Conservation (phyloP, 805 yeast species). For the Zygoascus bituminiphila region DNA sequence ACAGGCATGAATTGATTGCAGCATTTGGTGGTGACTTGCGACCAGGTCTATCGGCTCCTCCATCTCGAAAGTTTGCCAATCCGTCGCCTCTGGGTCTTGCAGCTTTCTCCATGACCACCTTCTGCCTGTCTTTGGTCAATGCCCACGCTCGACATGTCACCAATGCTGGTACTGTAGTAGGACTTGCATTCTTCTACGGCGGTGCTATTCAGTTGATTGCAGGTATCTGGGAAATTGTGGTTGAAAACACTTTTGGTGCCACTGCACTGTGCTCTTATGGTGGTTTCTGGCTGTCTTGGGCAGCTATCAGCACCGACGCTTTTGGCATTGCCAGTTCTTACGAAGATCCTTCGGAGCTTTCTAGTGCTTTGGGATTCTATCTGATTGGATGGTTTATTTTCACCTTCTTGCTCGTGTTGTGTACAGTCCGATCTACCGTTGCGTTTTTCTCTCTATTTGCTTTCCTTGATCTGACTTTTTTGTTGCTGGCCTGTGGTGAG, state of each 20-base stretch:
- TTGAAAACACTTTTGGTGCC: slow-evolving; percentile 61
- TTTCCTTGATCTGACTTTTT: slow-evolving; percentile 43
- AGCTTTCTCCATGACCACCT: slow-evolving; percentile 55
- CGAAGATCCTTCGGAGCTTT: slow-evolving; percentile 24
- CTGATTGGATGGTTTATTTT: slow-evolving; percentile 55
- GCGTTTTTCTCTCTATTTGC: slow-evolving; percentile 52
- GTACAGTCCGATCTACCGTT: slow-evolving; percentile 55
- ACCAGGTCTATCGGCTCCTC: slow-evolving; percentile 38
- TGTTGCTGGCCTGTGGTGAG: slow-evolving; percentile 48
- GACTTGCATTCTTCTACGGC: slow-evolving; percentile 56
- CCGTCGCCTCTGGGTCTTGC: slow-evolving; percentile 59
- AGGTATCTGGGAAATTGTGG: slow-evolving; percentile 60
- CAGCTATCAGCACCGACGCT: slow-evolving; percentile 43
- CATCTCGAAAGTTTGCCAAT: slow-evolving; percentile 48
- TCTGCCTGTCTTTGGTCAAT: slow-evolving; percentile 47
- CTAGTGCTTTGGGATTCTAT: slow-evolving; percentile 49
- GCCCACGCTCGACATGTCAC: slow-evolving; percentile 49
- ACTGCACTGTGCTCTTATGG: slow-evolving; percentile 38
- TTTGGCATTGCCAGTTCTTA: slow-evolving; percentile 42
- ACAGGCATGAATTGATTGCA: slow-evolving; percentile 44
- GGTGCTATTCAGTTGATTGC: slow-evolving; percentile 54
- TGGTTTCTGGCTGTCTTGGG: slow-evolving; percentile 60
- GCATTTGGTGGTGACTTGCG: slow-evolving; percentile 56
- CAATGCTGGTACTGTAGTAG: slow-evolving; percentile 48
- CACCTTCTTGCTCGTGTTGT: slow-evolving; percentile 43